Evolutionary conservation across 1,139 yeast genomes (phyloP).

Genomic region (Yamadazyma triangularis): DNA sequence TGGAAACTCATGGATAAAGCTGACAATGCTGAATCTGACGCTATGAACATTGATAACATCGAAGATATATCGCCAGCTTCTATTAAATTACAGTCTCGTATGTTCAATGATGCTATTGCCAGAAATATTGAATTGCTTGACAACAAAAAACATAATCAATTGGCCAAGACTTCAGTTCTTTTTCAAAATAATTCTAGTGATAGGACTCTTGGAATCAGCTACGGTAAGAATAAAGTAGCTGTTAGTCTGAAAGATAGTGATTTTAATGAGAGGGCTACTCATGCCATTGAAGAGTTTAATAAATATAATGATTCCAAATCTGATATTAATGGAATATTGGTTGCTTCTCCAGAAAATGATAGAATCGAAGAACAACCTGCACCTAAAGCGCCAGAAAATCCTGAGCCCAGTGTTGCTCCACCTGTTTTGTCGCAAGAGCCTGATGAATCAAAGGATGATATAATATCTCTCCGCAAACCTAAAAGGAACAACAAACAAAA

Average conservation of each 20-base stretch:
- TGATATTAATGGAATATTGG: too few relatives aligned
- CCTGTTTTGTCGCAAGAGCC: too few relatives aligned
- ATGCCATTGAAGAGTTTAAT: slow-evolving; percentile 15
- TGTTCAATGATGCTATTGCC: slow-evolving; percentile 18
- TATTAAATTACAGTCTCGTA: slow-evolving; percentile 4
- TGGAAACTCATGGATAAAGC: slow-evolving; percentile 27
- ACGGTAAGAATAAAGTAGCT: slow-evolving; percentile 1
- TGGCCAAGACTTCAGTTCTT: slow-evolving; percentile 1
- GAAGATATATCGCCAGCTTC: slow-evolving; percentile 3
- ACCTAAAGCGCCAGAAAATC: too few relatives aligned
- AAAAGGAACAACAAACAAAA: slow-evolving; percentile 11
- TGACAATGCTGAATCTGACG: slow-evolving; percentile 2
- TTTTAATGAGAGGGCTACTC: slow-evolving; percentile 13
- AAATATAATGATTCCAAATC: slow-evolving; percentile 11
- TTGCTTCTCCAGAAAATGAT: too few relatives aligned
- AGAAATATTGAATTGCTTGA: slow-evolving; percentile 6
- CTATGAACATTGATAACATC: background rate
- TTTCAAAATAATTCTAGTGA: slow-evolving; percentile 1
- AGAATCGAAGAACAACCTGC: slow-evolving; percentile 2
- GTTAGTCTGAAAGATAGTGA: slow-evolving; percentile 9
- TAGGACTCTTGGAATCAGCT: slow-evolving; percentile 7
- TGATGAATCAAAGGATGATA: too few relatives aligned
- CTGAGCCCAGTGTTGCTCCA: too few relatives aligned
- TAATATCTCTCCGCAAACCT: slow-evolving; percentile 47
- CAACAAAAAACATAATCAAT: background rate